Evolutionary conservation across 2,329 filamentous ascomycete genomes (phyloP), one percentile per base, ranked within the genome.

Genomic region (Cyanodermella asteris): DNA sequence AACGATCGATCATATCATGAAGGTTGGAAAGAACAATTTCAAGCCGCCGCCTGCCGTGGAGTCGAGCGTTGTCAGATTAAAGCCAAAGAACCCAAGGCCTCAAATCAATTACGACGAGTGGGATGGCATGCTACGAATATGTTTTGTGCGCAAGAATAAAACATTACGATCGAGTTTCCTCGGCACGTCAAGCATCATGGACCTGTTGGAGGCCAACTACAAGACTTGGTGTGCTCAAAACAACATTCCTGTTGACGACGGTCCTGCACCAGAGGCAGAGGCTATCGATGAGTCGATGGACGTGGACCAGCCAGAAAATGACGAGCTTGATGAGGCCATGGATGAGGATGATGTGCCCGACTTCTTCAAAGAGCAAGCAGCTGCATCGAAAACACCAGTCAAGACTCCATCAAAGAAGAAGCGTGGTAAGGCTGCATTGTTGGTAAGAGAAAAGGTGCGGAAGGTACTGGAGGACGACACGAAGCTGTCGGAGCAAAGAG

Each of bases 21-120:
- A 91, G 53, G 84, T 94, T 22, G 81, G 82, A 35, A 76, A 73
- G 51, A 87, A 90, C 51, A 94, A 94, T 55, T 97, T 94, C 62
- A 80, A 78, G 33, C 87, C 87, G 0, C 84, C 87, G 1, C 87
- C 87, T 6, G 67, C 80, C 41, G 87, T 97, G 29, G 87, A 97
- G 50, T 78, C 70, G 6, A 82, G 74, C 29, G 82, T 93, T 5
- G 81, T 93, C 23, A 65, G 82, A 31, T 74, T 93, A 36, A 77
- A 84, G 43, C 81, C 81, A 13, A 90, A 93, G 54, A 61, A 65
- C 18, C 81, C 81, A 7, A 57, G 80, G 18, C 84, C 84, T 26
- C 72, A 80, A 37, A 82, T 94, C 34, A 77, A 70, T 44, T 94
- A 84, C 50, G 80, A 90, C 26, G 87, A 94, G 48, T 93, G 82